A percentile compares a stretch with the other conserved stretches of the same genome.
These are phyloP conservation scores for Cladophialophora chaetospira DNA, from an alignment of 2,329 filamentous ascomycete genomes.

Conservation along the genomic window DNA sequence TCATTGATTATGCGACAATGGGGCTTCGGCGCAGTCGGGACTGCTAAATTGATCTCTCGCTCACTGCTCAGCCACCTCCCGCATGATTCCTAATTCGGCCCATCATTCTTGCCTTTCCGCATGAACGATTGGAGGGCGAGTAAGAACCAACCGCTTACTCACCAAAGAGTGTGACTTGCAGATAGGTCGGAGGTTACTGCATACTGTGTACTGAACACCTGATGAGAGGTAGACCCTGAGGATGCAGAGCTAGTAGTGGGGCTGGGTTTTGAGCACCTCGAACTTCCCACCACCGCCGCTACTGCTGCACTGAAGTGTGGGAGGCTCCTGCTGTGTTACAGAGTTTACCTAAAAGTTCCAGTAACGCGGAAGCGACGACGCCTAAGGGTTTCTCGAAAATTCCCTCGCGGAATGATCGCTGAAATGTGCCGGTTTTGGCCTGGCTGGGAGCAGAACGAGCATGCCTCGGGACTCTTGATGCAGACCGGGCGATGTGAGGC, in stretches of 20 bases:
- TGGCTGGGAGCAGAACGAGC: not conserved
- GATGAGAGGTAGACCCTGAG: not conserved
- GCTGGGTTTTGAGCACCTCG: not conserved
- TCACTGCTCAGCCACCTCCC: conserved; percentile 1
- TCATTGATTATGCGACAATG: conserved; percentile 11
- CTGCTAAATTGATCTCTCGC: not conserved
- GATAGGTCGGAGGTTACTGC: no score
- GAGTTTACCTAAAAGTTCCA: not conserved
- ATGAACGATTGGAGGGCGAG: not conserved
- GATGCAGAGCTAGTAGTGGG: not conserved
- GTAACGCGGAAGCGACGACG: not conserved
- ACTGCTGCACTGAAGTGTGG: not conserved
- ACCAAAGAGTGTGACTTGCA: no score
- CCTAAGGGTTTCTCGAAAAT: not conserved
- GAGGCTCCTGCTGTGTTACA: not conserved
- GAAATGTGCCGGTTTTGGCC: not conserved
- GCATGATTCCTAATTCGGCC: conserved; percentile 3
- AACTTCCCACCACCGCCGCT: not conserved
- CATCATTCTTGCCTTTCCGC: not conserved
- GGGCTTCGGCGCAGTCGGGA: conserved; percentile 9
- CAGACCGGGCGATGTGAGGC: not conserved
- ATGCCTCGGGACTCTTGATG: not conserved
- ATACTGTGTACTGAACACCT: not conserved
- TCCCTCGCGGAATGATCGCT: not conserved
- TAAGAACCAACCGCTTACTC: no score